Evolutionary conservation across 257 asterid genomes (phyloP), one percentile per base, ranked within the genome.

Genomic region (Solanum stenotomum): DNA sequence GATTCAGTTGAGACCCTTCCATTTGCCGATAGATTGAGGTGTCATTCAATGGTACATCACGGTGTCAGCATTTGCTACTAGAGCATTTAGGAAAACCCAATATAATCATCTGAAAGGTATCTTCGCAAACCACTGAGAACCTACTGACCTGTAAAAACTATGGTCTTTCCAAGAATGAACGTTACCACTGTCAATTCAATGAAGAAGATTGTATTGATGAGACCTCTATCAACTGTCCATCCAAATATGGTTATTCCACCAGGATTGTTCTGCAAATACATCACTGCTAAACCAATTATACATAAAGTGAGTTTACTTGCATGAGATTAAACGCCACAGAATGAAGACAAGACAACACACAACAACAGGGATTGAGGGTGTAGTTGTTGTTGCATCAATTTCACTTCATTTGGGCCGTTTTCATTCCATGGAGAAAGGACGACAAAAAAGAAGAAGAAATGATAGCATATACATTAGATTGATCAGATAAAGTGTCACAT

Each of bases 201-300:
- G 92, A 93, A 92, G 93, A 95, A 96, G 91, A 96, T 90, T 2
- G 98, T 96, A 94, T 95, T 94, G 91, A 96, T 94, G 81, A 96
- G 91, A 44, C 94, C 95, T 42, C 98, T 94, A 88, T 96, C 99
- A 15, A 96, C 95, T n/a, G 98, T 94, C 95, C 96, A 96, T 71
- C 99, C 98, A 12, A 91, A 96, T 38, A 96, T 91, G 20, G 98
- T 96, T 85, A 96, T 93, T 40, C 99, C 98, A 27, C 98, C 99
- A 0, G 95, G 96, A 88, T 96, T 96, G 22, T 92, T 90, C 94
- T 94, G 99, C 94, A 95, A 84, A 91, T 96, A 96, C 91, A 93
- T 93, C 93, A 96, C 98, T 96, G 94, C 92, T 87, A 44, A 86
- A 79, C 87, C 76, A 70, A 5, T 7, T 27, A 23, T 74, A 49